Evolutionary conservation across 164 flowering plant genomes (phyloP).

Genomic region (Cinnamomum chago): DNA sequence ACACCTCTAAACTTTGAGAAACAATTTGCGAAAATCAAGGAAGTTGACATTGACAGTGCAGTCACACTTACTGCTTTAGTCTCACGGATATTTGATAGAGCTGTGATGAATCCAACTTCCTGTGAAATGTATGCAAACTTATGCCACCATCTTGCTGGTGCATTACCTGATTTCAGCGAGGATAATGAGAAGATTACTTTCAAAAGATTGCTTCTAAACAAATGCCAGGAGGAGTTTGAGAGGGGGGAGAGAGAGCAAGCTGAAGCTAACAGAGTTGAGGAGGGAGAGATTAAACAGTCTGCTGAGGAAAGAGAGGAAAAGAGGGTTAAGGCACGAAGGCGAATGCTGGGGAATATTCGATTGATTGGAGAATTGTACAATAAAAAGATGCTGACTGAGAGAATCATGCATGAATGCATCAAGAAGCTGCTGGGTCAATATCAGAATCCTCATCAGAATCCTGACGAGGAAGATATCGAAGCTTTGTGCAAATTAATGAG

Average conservation of each 20-base stretch:
- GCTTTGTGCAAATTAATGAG: conserved; percentile 94
- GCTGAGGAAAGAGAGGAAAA: conserved; percentile 70
- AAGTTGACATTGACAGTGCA: conserved; percentile 72
- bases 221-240: conserved; percentile 94
- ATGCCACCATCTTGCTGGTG: conserved; percentile 60
- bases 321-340: conserved; percentile 54
- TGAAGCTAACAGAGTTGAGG: conserved; percentile 66
- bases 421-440: conserved; percentile 59
- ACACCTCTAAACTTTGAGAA: conserved; percentile 89
- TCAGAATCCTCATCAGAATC: no score
- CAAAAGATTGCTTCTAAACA: conserved; percentile 68
- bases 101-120: conserved; percentile 81
- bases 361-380: conserved; percentile 83
- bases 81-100: conserved; percentile 86
- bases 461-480: conserved; percentile 88
- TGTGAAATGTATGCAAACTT: conserved; percentile 94
- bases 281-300: conserved; percentile 61
- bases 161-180: conserved; percentile 59
- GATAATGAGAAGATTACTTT: conserved; percentile 70
- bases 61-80: conserved; percentile 65
- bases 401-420: conserved; percentile 86
- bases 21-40: conserved; percentile 73
- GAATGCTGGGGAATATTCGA: conserved; percentile 86
- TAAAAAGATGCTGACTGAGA: conserved; percentile 83
- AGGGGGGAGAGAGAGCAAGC: conserved; percentile 79